Evolutionary conservation across 306 rosid genomes (phyloP).

Genomic region (Rosa rugosa): DNA sequence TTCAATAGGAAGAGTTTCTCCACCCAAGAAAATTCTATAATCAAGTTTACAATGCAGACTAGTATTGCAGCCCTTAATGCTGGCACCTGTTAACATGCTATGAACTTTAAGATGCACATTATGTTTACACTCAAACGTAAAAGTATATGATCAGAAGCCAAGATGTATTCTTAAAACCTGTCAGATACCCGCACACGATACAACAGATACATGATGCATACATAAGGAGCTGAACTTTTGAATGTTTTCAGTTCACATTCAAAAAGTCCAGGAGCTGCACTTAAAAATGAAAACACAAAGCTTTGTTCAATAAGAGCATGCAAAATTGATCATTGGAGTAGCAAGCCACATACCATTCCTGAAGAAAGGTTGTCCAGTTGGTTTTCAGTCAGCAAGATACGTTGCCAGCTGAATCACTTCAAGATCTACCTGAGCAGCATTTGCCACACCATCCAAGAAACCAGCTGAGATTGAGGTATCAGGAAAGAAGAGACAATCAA

Average conservation of each 20-base stretch:
- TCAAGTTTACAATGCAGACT: background rate
- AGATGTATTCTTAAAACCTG: background rate
- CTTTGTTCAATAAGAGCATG: constrained; percentile 12
- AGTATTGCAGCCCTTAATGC: background rate
- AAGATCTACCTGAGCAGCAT: constrained; percentile 69
- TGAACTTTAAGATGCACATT: background rate
- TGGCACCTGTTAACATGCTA: too few species aligned
- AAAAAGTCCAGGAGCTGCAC: background rate
- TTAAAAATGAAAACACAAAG: constrained; percentile 25
- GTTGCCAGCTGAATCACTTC: constrained; percentile 62
- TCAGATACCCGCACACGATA: background rate
- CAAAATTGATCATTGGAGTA: background rate
- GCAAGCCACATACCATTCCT: constrained; percentile 61
- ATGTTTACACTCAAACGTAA: background rate
- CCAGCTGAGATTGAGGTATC: constrained; percentile 39
- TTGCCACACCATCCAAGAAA: constrained; percentile 66
- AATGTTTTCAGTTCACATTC: background rate
- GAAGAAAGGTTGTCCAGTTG: constrained; percentile 75
- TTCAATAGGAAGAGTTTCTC: background rate
- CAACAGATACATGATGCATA: background rate
- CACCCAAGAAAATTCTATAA: background rate
- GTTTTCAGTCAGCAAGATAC: constrained; percentile 70
- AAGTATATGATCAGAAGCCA: background rate
- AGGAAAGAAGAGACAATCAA: constrained; percentile 19
- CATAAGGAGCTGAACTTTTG: background rate